Base-by-base conservation (phyloP, 2,329 filamentous ascomycete genomes). In the Phialemoniopsis sp. region DNA sequence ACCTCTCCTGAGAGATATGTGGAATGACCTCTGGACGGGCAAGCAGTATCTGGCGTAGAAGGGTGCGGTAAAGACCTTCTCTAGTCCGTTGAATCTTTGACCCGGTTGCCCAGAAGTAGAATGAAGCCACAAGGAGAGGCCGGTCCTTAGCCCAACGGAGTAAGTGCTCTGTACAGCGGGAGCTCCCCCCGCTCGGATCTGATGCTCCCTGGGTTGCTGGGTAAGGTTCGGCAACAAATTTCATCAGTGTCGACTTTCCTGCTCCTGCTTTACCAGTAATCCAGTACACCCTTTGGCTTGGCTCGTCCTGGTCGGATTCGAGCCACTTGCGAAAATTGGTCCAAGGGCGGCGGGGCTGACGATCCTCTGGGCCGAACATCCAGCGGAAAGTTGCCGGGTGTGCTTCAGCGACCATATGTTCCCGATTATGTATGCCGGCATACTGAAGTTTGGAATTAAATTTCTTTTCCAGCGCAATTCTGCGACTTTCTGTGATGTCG, bases 81-180 rank as follows among this genome's bases (percentile, higher is more conserved):
- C 43, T 40, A 8, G 51, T 49, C 38, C 50, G 52, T 34, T 56
- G 52, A 5, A 53, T 13, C 3, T 32, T 6, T 2, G n/a, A n/a
- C n/a, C 54, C 51, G 4, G 43, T 39, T 30, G 40, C 41, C 51
- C 51, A 56, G 30, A 48, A 53, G 32, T 46, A 55, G 34, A 47
- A 49, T 8, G n/a, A n/a, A n/a, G n/a, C n/a, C n/a, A n/a, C n/a
- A n/a, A n/a, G n/a, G n/a, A n/a, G n/a, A n/a, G n/a, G n/a, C n/a
- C n/a, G n/a, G n/a, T n/a, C n/a, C n/a, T n/a, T n/a, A n/a, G n/a
- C n/a, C n/a, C n/a, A n/a, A n/a, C n/a, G n/a, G n/a, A n/a, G n/a
- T n/a, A n/a, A n/a, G n/a, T n/a, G n/a, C n/a, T n/a, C n/a, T n/a
- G n/a, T n/a, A n/a, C n/a, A n/a, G n/a, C n/a, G n/a, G n/a, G n/a